These are phyloP conservation scores for Linnemannia elongata DNA, from an alignment of 192 early-diverging fungal genomes.

Conservation along the genomic window DNA sequence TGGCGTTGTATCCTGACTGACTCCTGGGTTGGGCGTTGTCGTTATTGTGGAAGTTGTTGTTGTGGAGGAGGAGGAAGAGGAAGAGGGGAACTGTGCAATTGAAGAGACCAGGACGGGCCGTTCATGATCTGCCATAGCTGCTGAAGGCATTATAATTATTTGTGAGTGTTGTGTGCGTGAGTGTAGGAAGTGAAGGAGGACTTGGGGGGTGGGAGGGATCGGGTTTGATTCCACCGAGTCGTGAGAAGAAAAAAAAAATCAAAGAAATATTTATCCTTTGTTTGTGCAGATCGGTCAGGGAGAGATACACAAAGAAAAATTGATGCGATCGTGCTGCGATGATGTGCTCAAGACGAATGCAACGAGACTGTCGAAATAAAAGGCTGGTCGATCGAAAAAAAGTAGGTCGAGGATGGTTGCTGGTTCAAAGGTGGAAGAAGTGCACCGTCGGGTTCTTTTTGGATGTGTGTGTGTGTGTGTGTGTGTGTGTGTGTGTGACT, in stretches of 20 bases:
- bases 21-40: neutral
- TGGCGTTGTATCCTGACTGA: conserved; percentile 4
- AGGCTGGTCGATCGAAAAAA: neutral
- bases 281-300: neutral
- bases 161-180: conserved; percentile 1
- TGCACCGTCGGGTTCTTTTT: neutral
- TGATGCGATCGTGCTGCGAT: neutral
- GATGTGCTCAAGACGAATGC: neutral
- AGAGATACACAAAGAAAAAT: neutral
- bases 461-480: neutral
- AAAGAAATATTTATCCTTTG: neutral
- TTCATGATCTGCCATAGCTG: conserved; percentile 1
- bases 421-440: too few species aligned
- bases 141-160: neutral
- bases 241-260: conserved; percentile 4
- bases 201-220: neutral
- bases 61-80: neutral
- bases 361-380: neutral
- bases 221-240: conserved; percentile 8
- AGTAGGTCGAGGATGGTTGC: too few species aligned
- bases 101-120: neutral
- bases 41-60: neutral
- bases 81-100: neutral
- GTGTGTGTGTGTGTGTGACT: neutral
- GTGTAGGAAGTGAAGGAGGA: neutral